phyloP scores from a whole-genome alignment of 2,329 filamentous ascomycete species.

The Acephala macrosclerotiorum region DNA sequence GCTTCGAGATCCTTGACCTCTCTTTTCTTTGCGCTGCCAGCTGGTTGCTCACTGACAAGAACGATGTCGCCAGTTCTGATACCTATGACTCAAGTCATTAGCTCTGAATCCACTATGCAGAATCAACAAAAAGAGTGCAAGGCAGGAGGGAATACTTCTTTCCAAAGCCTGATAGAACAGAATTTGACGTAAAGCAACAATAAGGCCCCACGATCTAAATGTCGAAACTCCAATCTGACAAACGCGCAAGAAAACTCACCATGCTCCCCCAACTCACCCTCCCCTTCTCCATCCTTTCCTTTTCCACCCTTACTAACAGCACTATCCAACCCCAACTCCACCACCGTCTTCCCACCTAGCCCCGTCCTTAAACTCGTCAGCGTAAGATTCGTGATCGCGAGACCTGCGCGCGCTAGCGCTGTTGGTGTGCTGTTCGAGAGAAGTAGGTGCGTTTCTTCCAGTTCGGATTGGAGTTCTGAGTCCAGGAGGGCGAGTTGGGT shows the following conservation, averaged over 20 bases:
- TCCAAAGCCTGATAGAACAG: neutral
- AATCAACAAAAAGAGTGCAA: neutral
- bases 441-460: conserved; percentile 72
- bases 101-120: neutral
- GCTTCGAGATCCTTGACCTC: conserved; percentile 75
- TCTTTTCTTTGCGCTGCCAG: conserved; percentile 64
- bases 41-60: conserved; percentile 76
- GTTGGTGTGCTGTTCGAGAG: conserved; percentile 73
- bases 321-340: conserved; percentile 77
- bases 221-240: neutral
- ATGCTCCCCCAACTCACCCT: conserved; percentile 74
- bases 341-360: conserved; percentile 86
- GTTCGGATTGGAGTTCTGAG: conserved; percentile 75
- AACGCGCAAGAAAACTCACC: conserved; percentile 49
- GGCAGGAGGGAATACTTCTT: neutral
- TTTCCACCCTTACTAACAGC: conserved; percentile 19
- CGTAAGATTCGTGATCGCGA: conserved; percentile 79
- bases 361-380: conserved; percentile 83
- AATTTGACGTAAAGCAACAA: neutral
- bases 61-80: conserved; percentile 81
- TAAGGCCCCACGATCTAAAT: too few species aligned
- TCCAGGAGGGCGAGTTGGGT: conserved; percentile 76
- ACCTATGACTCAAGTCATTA: conserved; percentile 1
- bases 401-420: conserved; percentile 76
- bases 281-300: conserved; percentile 51